Conservation (phyloP, 345 rosid species). For the Excoecaria agallocha region DNA sequence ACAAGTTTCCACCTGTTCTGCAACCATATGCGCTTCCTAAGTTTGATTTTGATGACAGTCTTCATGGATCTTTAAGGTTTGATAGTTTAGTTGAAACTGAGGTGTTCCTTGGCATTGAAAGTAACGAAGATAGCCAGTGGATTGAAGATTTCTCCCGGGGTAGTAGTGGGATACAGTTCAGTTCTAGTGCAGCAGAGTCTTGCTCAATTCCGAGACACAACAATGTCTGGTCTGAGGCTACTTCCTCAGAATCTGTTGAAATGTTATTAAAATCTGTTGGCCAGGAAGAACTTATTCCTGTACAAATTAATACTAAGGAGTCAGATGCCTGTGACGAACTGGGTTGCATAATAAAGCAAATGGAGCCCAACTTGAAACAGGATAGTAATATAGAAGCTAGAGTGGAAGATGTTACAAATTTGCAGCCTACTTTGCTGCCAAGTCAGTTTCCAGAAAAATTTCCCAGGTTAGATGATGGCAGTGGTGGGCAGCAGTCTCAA, state of each 20-base stretch:
- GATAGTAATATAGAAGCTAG: constrained; percentile 32
- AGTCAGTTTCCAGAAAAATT: constrained; percentile 36
- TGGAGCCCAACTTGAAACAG: constrained; percentile 61
- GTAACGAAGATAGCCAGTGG: constrained; percentile 87
- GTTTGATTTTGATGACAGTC: constrained; percentile 87
- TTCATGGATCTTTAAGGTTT: constrained; percentile 66
- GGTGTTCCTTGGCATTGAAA: constrained; percentile 78
- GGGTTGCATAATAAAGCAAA: constrained; percentile 59
- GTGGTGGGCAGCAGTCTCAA: constrained; percentile 34
- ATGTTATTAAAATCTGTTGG: constrained; percentile 95
- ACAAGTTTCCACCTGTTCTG: constrained; percentile 64
- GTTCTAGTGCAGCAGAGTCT: constrained; percentile 72
- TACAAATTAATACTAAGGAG: constrained; percentile 43
- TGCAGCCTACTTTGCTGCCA: constrained; percentile 32
- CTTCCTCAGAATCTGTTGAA: constrained; percentile 87
- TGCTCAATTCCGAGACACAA: constrained; percentile 73
- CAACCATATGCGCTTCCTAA: constrained; percentile 75
- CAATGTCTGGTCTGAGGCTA: constrained; percentile 98
- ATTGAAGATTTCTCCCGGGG: constrained; percentile 80
- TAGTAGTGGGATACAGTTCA: constrained; percentile 67
- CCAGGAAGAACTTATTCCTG: constrained; percentile 66
- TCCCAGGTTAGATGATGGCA: constrained; percentile 38
- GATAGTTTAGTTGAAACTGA: constrained; percentile 72
- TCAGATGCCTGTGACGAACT: constrained; percentile 70
- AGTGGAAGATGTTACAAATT: constrained; percentile 33